phyloP scores from a whole-genome alignment of 2,329 filamentous ascomycete genomes.

The Coniochaeta sp. region DNA sequence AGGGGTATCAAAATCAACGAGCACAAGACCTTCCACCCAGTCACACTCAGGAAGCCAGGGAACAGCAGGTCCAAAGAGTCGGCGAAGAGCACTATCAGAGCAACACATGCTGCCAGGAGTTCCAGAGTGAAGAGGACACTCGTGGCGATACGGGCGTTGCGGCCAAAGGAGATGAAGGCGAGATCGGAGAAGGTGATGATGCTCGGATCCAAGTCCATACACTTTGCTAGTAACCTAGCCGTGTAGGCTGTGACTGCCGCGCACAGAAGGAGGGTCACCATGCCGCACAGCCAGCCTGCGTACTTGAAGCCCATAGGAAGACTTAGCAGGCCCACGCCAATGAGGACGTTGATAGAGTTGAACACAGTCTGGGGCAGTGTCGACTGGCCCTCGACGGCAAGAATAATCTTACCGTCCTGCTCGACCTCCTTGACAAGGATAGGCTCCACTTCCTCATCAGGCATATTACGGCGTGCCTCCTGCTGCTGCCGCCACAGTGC shows the following conservation, averaged over 20 bases:
- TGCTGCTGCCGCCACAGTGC: slow-evolving; percentile 47
- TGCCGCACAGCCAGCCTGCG: slow-evolving; percentile 79
- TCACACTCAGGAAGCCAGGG: slow-evolving; percentile 55
- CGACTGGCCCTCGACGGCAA: slow-evolving; percentile 85
- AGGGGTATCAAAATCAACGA: slow-evolving; percentile 71
- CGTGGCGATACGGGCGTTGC: slow-evolving; percentile 70
- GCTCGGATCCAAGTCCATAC: slow-evolving; percentile 75
- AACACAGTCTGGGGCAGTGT: slow-evolving; percentile 93
- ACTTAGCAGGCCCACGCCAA: slow-evolving; percentile 83
- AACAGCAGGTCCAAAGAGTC: slow-evolving; percentile 79
- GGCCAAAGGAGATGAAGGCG: slow-evolving; percentile 84
- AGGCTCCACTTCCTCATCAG: slow-evolving; percentile 58
- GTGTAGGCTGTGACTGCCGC: slow-evolving; percentile 79
- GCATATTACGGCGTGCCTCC: slow-evolving; percentile 34
- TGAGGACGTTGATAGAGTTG: slow-evolving; percentile 90
- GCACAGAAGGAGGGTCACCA: slow-evolving; percentile 65
- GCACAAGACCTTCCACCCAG: slow-evolving; percentile 80
- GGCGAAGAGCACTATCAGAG: slow-evolving; percentile 84
- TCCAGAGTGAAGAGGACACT: slow-evolving; percentile 85
- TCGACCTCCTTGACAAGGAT: slow-evolving; percentile 85
- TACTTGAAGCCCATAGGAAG: slow-evolving; percentile 83
- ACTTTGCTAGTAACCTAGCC: slow-evolving; percentile 75
- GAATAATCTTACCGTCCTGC: slow-evolving; percentile 76
- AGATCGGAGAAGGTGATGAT: slow-evolving; percentile 93
- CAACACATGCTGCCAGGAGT: slow-evolving; percentile 80